These are phyloP conservation scores for Termitomyces titanicus DNA, from an alignment of 768 basidiomycete species.

Conservation along the genomic window DNA sequence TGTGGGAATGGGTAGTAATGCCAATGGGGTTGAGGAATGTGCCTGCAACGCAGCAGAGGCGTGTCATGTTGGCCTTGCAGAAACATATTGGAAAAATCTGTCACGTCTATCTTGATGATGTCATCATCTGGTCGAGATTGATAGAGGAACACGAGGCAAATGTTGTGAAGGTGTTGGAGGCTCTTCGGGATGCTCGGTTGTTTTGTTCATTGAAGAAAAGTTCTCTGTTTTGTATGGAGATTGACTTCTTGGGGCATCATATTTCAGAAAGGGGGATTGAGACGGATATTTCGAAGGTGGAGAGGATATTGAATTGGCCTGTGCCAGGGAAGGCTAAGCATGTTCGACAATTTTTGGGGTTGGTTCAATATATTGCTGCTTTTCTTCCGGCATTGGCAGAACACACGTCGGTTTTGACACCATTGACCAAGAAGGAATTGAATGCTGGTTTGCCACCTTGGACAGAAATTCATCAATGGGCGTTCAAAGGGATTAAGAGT, in stretches of 20 bases:
- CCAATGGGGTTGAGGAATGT: background rate
- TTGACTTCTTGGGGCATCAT: conserved; percentile 1
- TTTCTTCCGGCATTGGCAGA: conserved; percentile 22
- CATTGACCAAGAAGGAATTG: background rate
- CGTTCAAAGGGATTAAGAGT: background rate
- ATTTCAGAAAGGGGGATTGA: background rate
- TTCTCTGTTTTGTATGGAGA: background rate
- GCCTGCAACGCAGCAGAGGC: background rate
- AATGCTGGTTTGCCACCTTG: background rate
- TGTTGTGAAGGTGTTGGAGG: background rate
- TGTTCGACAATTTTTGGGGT: conserved; percentile 23
- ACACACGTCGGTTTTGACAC: background rate
- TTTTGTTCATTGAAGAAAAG: background rate
- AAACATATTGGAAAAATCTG: background rate
- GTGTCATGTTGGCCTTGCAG: background rate
- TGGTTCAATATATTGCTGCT: conserved; percentile 15
- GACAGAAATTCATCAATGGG: background rate
- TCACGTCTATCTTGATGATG: background rate
- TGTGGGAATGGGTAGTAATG: background rate
- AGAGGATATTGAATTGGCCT: background rate
- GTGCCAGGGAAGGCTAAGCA: background rate
- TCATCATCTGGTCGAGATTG: background rate
- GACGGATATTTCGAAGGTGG: background rate
- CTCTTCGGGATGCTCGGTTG: background rate
- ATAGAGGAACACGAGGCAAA: background rate